Percentiles rank a stretch among this genome's conserved stretches.
These are phyloP conservation scores for Phaffia tasmanica DNA, from an alignment of 768 basidiomycete species.

Conservation along the genomic window DNA sequence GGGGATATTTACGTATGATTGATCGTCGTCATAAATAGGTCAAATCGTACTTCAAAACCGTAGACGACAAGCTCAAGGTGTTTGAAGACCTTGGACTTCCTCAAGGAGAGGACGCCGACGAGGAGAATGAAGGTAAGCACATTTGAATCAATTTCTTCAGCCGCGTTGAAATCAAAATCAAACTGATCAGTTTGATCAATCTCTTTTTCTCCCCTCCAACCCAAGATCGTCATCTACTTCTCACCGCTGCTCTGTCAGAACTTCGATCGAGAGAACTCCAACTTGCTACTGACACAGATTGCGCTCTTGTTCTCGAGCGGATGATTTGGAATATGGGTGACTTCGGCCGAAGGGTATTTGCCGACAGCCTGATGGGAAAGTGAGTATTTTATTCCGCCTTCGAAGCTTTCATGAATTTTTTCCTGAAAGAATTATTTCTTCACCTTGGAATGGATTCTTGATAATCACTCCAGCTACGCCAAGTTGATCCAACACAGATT, in stretches of 20 bases:
- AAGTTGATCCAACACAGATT: constrained; percentile 56
- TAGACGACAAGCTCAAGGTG: constrained; percentile 72
- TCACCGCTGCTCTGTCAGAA: constrained; percentile 70
- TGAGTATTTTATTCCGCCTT: constrained; percentile 44
- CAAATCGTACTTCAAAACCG: constrained; percentile 83
- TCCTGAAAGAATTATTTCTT: no score
- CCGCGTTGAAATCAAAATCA: constrained; percentile 8
- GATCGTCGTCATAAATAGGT: constrained; percentile 35
- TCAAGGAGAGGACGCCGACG: constrained; percentile 33
- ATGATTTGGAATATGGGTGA: constrained; percentile 91
- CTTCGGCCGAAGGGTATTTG: constrained; percentile 79
- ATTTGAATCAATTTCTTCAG: neutral
- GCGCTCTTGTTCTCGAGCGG: constrained; percentile 77
- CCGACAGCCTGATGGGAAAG: constrained; percentile 79
- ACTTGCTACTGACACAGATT: constrained; percentile 86
- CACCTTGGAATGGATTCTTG: no score
- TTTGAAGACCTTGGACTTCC: constrained; percentile 54
- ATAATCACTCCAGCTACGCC: constrained; percentile 20
- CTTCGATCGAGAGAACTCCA: constrained; percentile 80
- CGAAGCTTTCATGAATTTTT: constrained; percentile 4
- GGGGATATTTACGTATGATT: neutral
- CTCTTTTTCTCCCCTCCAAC: neutral
- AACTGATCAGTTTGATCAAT: neutral
- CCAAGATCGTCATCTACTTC: constrained; percentile 61
- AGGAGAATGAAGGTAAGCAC: constrained; percentile 41